Base-by-base conservation (phyloP, 371 early-diverging fungal species). In the Haplosporangium sp. region DNA sequence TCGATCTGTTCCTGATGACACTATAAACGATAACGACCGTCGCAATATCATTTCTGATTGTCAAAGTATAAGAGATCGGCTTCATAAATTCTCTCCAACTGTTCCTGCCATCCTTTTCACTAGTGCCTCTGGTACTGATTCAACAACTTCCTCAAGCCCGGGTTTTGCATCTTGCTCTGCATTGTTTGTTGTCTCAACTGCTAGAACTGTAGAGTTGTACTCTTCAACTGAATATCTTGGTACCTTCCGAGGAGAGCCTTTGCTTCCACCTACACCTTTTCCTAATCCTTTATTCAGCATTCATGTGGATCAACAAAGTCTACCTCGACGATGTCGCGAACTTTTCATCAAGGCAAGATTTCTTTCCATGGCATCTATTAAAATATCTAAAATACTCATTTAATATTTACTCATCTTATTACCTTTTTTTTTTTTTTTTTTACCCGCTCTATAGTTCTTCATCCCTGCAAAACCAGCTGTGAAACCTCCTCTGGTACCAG, bases 231-330 rank as follows among this genome's bases (percentile, higher is more conserved):
- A 75, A 44, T 81, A 81, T 40, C 2, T 17, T 10, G 72, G 72
- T 11, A 81, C 82, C 13, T 75, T 81, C 59, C 82, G 75, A 19
- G 82, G 82, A 27, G 72, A 71, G 15, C 61, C 74, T 0, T 52
- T 67, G 2, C 2, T 10, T 2, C 0, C 34, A 15, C 0, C 13
- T 45, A 17, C 57, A 5, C 19, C 61, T 4, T 11, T 48, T 1
- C 47, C 34, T 3, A 42, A 27, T 11, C 79, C 74, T 3, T 39
- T 81, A 8, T 81, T 72, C 55, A 45, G 37, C 7, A 69, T 81
- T 8, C 59, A 74, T 6, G 48, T 81, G 19, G 68, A 44, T 37
- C 48, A 59, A 35, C 39, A 67, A n/a, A 40, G 48, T 53, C 55
- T 74, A 9, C 69, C 67, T 1, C 62, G n/a, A 19, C 50, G 56